Percentiles rank a stretch among this genome's conserved stretches.
Conservation (phyloP, 73 alveolate genomes). For the Paraurostyla sp. region DNA sequence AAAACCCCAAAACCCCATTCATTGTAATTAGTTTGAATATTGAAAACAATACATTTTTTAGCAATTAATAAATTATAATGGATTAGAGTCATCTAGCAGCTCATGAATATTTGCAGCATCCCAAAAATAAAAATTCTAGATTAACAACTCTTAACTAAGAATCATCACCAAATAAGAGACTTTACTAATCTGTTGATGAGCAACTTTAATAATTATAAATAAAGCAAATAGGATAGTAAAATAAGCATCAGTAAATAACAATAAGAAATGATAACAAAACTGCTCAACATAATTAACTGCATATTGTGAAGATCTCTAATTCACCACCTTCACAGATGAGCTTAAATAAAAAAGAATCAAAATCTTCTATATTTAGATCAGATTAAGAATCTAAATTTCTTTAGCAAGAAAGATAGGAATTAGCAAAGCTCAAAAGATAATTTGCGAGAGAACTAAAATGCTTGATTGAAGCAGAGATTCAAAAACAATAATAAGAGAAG, state of each 20-base stretch:
- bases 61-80: too few species aligned
- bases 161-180: neutral
- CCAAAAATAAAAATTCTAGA: neutral
- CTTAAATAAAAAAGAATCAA: neutral
- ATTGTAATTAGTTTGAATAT: too few species aligned
- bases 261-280: neutral
- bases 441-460: conserved; percentile 7
- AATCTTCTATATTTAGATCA: too few species aligned
- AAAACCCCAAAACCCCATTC: too few species aligned
- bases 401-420: neutral
- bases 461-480: conserved; percentile 10
- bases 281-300: neutral
- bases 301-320: neutral
- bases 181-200: neutral
- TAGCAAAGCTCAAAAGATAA: neutral
- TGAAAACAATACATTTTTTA: too few species aligned
- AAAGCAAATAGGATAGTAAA: too few species aligned
- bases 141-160: too few species aligned
- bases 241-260: neutral
- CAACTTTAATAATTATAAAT: neutral
- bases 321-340: neutral
- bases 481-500: neutral
- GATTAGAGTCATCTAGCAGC: too few species aligned
- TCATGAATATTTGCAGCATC: neutral
- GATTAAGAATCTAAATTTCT: neutral